These are phyloP conservation scores for Penicillium sp. DNA, from an alignment of 2,329 filamentous ascomycete species.

Conservation along the genomic window DNA sequence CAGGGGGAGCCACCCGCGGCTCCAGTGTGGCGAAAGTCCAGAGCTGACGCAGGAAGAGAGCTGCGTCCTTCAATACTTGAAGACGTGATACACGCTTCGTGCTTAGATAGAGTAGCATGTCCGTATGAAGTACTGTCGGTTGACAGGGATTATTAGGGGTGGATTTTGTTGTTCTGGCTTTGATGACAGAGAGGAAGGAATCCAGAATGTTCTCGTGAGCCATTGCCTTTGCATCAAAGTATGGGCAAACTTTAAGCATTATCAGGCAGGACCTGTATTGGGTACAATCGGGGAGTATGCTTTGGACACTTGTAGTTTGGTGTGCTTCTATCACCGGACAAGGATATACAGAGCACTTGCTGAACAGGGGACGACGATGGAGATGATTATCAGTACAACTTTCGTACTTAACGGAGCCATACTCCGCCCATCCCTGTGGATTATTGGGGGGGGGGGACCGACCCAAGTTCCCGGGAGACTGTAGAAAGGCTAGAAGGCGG, in stretches of 20 bases:
- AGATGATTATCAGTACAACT: background rate
- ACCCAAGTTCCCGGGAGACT: slow-evolving; percentile 18
- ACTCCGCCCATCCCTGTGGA: background rate
- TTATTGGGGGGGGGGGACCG: background rate
- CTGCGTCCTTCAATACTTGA: background rate
- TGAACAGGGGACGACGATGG: background rate
- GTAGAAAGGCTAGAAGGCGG: slow-evolving; percentile 28
- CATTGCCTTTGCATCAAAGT: background rate
- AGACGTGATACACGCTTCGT: background rate
- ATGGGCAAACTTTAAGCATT: background rate
- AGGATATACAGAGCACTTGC: background rate
- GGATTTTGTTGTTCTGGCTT: slow-evolving; percentile 5
- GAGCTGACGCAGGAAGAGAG: slow-evolving; percentile 14
- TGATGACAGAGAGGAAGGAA: slow-evolving; percentile 11
- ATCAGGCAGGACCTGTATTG: background rate
- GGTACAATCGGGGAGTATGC: background rate
- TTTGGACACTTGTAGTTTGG: background rate
- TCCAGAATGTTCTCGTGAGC: slow-evolving; percentile 19
- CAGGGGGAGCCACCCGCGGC: slow-evolving; percentile 6
- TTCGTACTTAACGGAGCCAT: background rate
- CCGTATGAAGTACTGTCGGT: background rate
- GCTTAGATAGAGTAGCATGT: background rate
- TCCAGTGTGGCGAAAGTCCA: slow-evolving; percentile 22
- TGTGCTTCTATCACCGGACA: background rate
- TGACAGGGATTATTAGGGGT: slow-evolving; percentile 22